Percentiles rank a stretch among this genome's conserved stretches.
Conservation (phyloP, 345 rosid species). For the Combretum micranthum region DNA sequence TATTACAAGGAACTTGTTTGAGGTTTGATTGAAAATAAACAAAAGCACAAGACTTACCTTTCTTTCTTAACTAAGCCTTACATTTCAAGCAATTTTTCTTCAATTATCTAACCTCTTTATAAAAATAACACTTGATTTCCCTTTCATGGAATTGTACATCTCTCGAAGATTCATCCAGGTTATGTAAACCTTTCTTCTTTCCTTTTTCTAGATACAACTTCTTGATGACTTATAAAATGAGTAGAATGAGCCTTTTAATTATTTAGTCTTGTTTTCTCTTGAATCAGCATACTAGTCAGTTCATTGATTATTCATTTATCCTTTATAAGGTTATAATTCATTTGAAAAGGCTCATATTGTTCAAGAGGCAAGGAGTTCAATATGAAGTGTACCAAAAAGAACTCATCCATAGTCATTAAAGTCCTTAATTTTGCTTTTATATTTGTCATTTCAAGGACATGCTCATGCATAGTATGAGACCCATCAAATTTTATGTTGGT, state of each 20-base stretch:
- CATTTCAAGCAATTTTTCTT: no score
- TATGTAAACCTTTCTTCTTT: not conserved
- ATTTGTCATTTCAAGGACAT: conserved; percentile 8
- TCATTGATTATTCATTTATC: not conserved
- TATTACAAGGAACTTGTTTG: no score
- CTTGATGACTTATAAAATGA: not conserved
- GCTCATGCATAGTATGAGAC: conserved; percentile 16
- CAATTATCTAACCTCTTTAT: no score
- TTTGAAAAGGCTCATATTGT: no score
- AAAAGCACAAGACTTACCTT: no score
- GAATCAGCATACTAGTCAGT: conserved; percentile 2
- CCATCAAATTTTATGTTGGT: conserved; percentile 14
- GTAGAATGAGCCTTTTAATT: not conserved
- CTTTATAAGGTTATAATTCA: no score
- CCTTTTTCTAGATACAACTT: not conserved
- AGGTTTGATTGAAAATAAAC: no score
- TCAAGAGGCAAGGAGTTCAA: no score
- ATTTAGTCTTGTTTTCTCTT: conserved; percentile 9
- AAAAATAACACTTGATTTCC: no score
- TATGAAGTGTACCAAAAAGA: not conserved
- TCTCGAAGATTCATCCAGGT: no score
- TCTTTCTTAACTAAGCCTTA: no score
- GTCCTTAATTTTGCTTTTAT: not conserved
- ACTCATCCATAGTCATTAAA: not conserved
- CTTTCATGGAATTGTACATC: no score